These are phyloP conservation scores for Candida anutae DNA, from an alignment of 1,139 yeast genomes.

Conservation along the genomic window DNA sequence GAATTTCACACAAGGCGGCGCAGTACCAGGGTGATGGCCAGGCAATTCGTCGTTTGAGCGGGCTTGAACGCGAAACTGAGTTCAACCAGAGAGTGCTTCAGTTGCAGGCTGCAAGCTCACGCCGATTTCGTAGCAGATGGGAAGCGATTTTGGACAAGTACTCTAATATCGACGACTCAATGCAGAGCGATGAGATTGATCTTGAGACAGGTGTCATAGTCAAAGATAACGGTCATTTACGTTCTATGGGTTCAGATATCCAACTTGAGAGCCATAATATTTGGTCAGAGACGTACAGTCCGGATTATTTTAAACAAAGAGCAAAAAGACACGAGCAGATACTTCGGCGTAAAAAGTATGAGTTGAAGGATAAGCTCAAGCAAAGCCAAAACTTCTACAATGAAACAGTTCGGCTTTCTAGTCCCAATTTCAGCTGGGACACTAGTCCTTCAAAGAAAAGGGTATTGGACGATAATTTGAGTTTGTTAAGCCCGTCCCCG, in stretches of 20 bases:
- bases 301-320: background rate
- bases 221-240: slow-evolving; percentile 58
- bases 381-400: slow-evolving; percentile 10
- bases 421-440: too few species aligned
- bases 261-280: slow-evolving; percentile 2
- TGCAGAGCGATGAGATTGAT: slow-evolving; percentile 62
- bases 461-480: slow-evolving; percentile 1
- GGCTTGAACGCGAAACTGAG: slow-evolving; percentile 6
- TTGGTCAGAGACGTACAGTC: background rate
- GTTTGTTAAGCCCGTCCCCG: slow-evolving; percentile 1
- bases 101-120: slow-evolving; percentile 21
- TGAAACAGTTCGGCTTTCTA: background rate
- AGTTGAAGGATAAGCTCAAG: slow-evolving; percentile 15
- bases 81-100: slow-evolving; percentile 18
- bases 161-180: slow-evolving; percentile 39
- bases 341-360: too few species aligned
- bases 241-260: slow-evolving; percentile 33
- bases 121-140: slow-evolving; percentile 41
- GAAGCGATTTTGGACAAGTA: slow-evolving; percentile 47
- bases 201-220: slow-evolving; percentile 50
- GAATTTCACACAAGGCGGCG: too few species aligned
- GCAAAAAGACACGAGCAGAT: slow-evolving; percentile 8
- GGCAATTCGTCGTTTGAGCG: too few species aligned
- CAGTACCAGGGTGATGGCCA: too few species aligned
- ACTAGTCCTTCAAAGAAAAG: slow-evolving; percentile 7